Evolutionary conservation across 2,329 filamentous ascomycete genomes (phyloP), one percentile per base, ranked within the genome.

Genomic region (Epichloe aotearoae): DNA sequence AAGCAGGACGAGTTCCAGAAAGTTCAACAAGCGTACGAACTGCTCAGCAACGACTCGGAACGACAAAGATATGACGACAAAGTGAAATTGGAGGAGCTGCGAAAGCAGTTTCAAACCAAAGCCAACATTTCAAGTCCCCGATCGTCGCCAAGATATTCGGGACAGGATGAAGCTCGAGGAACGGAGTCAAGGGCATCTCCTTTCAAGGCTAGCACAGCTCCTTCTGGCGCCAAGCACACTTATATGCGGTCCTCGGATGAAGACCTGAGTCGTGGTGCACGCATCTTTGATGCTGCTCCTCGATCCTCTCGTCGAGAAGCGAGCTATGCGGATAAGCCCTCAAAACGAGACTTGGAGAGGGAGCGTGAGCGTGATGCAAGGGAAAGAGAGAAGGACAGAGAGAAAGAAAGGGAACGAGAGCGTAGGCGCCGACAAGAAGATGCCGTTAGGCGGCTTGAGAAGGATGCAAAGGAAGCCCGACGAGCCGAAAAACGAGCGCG

Each of bases 1-100:
- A 94, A 90, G 66, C 82, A 86, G 59, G 83, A 88, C 59, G 84
- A 95, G 67, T 98, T 97, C 62, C 89, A 96, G 68, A 83, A 82
- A 64, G 87, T 97, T 36, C 90, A 96, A 66, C 81, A 90, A 60
- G 90, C 93, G 47, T 98, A 95, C 68, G 93, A 97, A 68, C 74
- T 93, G 33, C 79, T 98, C 54, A 86, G 81, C 61, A 84, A 96
- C 63, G 85, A 91, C 30, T 74, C 71, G 6, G 80, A 83, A 63
- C 76, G 88, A 53, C 68, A 73, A 52, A 81, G 82, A 57, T 95
- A 96, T 66, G 88, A 97, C 67, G 82, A 88, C 49, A 77, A 83
- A 62, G 73, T 84, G 54, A 80, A 75, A 59, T 66, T 90, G 55
- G 79, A 78, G 47, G 79, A 83, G 63, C 69, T 88, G 60, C 77